phyloP scores from a whole-genome alignment of 1,284 basidiomycete species.

The Tylopilus sp. region DNA sequence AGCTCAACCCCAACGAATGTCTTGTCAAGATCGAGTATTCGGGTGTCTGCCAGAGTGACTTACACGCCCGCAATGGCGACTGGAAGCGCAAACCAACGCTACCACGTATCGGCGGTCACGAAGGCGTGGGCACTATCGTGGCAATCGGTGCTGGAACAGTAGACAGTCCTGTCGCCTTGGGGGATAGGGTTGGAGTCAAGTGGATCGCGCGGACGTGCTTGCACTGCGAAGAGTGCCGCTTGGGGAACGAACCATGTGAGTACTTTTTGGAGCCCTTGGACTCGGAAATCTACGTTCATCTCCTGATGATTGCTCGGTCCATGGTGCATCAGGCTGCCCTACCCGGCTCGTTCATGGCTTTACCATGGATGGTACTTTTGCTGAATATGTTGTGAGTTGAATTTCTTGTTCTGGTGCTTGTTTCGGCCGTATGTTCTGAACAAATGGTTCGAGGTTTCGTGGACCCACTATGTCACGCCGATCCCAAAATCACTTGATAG shows the following conservation, averaged over 20 bases:
- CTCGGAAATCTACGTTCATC: not conserved
- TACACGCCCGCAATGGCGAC: slow-evolving; percentile 69
- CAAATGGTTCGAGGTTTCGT: slow-evolving; percentile 54
- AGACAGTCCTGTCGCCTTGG: slow-evolving; percentile 60
- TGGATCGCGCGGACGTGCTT: slow-evolving; percentile 74
- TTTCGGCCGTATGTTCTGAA: not conserved
- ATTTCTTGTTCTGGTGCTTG: too few species aligned
- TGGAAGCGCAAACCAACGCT: slow-evolving; percentile 61
- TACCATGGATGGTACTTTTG: slow-evolving; percentile 67
- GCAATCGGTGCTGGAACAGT: slow-evolving; percentile 67
- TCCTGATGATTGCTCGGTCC: not conserved
- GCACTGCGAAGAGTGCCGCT: slow-evolving; percentile 71
- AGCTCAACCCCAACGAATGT: slow-evolving; percentile 74
- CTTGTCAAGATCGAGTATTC: slow-evolving; percentile 75
- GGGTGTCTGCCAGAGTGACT: slow-evolving; percentile 75
- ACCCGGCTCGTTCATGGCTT: slow-evolving; percentile 63
- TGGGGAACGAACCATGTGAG: slow-evolving; percentile 64
- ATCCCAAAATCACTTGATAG: slow-evolving; percentile 70
- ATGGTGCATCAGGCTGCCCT: slow-evolving; percentile 46
- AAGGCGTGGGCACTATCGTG: slow-evolving; percentile 71
- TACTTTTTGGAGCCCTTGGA: slow-evolving; percentile 18
- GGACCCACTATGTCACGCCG: slow-evolving; percentile 71
- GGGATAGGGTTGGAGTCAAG: slow-evolving; percentile 82
- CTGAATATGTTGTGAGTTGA: slow-evolving; percentile 54
- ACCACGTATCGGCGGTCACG: slow-evolving; percentile 79